Evolutionary conservation across 2,329 filamentous ascomycete genomes (phyloP), one percentile per base, ranked within the genome.

Genomic region (Graphiopsis chlorocephala): DNA sequence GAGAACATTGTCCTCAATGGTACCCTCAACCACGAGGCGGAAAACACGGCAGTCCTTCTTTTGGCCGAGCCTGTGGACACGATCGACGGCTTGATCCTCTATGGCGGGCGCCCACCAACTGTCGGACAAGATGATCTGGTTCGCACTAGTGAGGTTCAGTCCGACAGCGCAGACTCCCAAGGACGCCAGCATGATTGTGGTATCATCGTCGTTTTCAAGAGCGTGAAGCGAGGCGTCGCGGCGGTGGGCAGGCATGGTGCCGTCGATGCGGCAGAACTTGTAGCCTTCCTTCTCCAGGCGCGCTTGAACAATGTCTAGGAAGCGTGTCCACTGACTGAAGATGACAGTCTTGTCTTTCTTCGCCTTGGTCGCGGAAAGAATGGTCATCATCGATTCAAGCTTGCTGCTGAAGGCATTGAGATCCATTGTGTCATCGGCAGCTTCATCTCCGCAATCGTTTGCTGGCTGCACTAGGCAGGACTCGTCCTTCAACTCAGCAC

Each of bases 81-180:
- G 89, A 74, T 97, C 93, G 2, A 96, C 85, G 3, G 93, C 93
- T 75, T 97, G 93, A 70, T 96, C 92, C 76, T 97, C 93, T 63
- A 97, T 95, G 0, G 92, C 92, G 0, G 93, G 93, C 1, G 93
- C 92, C 90, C 93, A 97, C 93, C 92, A 97, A 65, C 86, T 90
- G 76, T 97, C 93, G 0, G 87, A 86, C 23, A 97, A 82, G 53
- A 97, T 87, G 65, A 96, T 91, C 7, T 93, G 93, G 71, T 95
- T 92, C 0, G 93, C 93, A 0, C 91, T 88, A 0, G 93, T 91
- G 14, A 97, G 85, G 71, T 96, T 96, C 53, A 97, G 82, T 0
- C 93, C 93, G 1, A 97, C 92, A 61, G 89, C 90, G 77, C 91
- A 94, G 7, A 95, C 93, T 8, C 87, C 86, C 48, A 97, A 80